Base-by-base conservation (phyloP, 208 protist genomes). In the Trypanosoma scelopori region DNA sequence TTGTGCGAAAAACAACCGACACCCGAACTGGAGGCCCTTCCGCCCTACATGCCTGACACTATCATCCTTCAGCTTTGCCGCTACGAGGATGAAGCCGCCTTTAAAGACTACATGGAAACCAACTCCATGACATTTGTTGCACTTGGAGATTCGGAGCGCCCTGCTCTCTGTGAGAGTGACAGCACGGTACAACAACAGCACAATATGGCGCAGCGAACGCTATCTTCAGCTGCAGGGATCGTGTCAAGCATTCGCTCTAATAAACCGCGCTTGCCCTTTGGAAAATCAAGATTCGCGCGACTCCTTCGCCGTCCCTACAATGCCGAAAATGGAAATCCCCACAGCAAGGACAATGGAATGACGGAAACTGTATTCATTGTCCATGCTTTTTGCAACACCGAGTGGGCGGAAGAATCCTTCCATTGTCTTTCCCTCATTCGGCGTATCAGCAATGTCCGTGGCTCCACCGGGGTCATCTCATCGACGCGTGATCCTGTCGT, bases 221-320 rank as follows among this genome's bases (percentile, higher is more conserved):
- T 95, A 1, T 43, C 81, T 12, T 93, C 90, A 13, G 87, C 87
- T 0, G 79, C 81, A 20, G 87, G 87, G 45, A 92, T 97, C 55
- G 74, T 97, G 9, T 91, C 87, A 5, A 91, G 87, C 70, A 96
- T 96, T 78, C 87, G 91, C 62, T 95, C 90, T 78, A 96, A 73
- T 70, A 87, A 90, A 18, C 78, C 96, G 59, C 84, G 92, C 42
- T 89, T 97, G 45, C 92, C 92, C n/a, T 97, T 94, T 73, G 89
- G 89, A 27, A 97, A 94, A 70, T 96, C 89, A 35, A 93, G 94
- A 71, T 60, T 97, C 51, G 93, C 81, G 18, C 87, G 92, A 77
- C 78, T 97, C 23, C 79, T 97, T 70, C 86, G 87, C 47, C 87
- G 90, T 23, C 77, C 79, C 57, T 97, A 96, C 82, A 97, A 97